phyloP scores from a whole-genome alignment of 306 rosid genomes.

The Carpinus fangiana region DNA sequence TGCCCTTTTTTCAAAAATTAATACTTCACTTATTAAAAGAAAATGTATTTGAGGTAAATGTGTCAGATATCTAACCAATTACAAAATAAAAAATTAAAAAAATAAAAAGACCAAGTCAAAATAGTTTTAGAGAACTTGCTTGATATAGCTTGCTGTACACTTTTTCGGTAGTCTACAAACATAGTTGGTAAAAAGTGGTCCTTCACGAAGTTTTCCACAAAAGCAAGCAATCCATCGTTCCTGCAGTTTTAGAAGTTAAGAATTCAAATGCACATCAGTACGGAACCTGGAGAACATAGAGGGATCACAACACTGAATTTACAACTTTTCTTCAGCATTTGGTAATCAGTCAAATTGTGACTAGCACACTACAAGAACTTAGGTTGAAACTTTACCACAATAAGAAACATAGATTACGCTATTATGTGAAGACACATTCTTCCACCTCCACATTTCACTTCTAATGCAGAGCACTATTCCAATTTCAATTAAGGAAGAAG shows the following conservation, averaged over 20 bases:
- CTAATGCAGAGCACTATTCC: constrained; percentile 9
- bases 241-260: constrained; percentile 56
- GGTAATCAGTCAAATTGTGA: background rate
- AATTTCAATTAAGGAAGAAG: constrained; percentile 13
- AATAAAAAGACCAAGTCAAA: constrained; percentile 13
- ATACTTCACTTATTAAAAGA: background rate
- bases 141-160: constrained; percentile 99
- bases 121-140: constrained; percentile 67
- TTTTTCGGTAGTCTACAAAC: constrained; percentile 98
- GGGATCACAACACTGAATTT: constrained; percentile 4
- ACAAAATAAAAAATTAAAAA: background rate
- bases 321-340: background rate
- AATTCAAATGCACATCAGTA: constrained; percentile 24
- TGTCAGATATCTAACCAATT: background rate
- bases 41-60: background rate
- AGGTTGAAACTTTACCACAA: background rate
- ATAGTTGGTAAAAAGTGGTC: constrained; percentile 95
- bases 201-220: constrained; percentile 98
- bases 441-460: constrained; percentile 8
- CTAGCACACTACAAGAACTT: background rate
- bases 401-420: background rate
- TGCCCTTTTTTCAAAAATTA: background rate
- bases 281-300: constrained; percentile 18
- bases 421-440: background rate
- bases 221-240: constrained; percentile 92